phyloP scores from a whole-genome alignment of 2,329 filamentous ascomycete genomes.

The Diaporthe helianthi region DNA sequence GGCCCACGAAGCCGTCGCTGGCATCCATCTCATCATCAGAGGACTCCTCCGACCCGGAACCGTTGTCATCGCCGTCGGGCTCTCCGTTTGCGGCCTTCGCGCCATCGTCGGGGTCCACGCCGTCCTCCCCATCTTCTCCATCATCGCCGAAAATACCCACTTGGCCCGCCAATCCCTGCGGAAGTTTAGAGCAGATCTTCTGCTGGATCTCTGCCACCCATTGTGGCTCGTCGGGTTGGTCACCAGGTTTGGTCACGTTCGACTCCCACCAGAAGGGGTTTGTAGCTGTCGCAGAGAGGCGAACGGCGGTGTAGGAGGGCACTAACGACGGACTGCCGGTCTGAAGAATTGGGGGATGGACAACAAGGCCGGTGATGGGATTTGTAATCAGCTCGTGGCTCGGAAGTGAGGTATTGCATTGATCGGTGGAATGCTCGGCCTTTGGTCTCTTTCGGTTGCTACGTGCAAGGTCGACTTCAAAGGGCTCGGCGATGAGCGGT shows the following conservation, averaged over 20 bases:
- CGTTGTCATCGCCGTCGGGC: conserved; percentile 38
- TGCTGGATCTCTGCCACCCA: conserved; percentile 58
- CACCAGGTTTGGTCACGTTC: conserved; percentile 44
- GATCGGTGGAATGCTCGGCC: conserved; percentile 48
- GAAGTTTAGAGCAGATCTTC: conserved; percentile 52
- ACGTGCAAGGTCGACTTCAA: conserved; percentile 53
- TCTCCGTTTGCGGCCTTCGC: conserved; percentile 42
- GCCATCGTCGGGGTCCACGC: conserved; percentile 39
- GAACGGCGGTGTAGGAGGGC: conserved; percentile 59
- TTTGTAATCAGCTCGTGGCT: conserved; percentile 45
- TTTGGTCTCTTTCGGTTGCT: conserved; percentile 35
- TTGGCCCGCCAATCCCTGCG: conserved; percentile 53
- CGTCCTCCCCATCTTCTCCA: conserved; percentile 39
- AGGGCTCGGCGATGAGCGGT: conserved; percentile 56
- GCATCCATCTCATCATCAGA: conserved; percentile 43
- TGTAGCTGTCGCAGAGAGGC: conserved; percentile 58
- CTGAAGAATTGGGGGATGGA: conserved; percentile 48
- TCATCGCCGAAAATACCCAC: conserved; percentile 44
- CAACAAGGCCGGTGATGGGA: conserved; percentile 58
- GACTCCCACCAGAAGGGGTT: conserved; percentile 62
- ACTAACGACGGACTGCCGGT: conserved; percentile 41
- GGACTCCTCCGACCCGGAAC: conserved; percentile 44
- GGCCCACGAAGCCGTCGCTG: conserved; percentile 41
- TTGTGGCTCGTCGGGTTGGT: conserved; percentile 41
- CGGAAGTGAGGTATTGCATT: conserved; percentile 56